A percentile compares a stretch with the other conserved stretches of the same genome.
Evolutionary conservation across 1,139 yeast species (phyloP).

Genomic region (Nadsonia starkeyi-henricii): DNA sequence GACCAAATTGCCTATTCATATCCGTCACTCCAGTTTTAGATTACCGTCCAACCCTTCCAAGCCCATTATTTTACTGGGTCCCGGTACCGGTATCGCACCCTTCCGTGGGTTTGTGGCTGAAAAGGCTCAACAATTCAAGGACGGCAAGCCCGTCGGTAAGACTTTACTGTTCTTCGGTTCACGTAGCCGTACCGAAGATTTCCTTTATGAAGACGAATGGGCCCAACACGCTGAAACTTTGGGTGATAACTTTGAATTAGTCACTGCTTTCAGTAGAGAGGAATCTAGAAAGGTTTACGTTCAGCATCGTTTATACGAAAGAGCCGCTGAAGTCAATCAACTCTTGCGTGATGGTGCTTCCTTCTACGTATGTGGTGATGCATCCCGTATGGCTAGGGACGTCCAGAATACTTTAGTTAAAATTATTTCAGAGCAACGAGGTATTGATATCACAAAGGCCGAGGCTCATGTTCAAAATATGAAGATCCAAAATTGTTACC

Average conservation of each 20-base stretch:
- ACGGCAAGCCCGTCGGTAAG: constrained; percentile 53
- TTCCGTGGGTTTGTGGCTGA: constrained; percentile 88
- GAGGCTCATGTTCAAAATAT: constrained; percentile 64
- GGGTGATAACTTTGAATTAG: constrained; percentile 49
- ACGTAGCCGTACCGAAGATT: constrained; percentile 62
- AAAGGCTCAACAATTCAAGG: constrained; percentile 43
- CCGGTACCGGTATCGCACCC: constrained; percentile 98
- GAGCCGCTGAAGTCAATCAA: constrained; percentile 38
- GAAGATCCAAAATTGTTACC: constrained; percentile 78
- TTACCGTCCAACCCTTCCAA: constrained; percentile 75
- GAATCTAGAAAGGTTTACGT: constrained; percentile 61
- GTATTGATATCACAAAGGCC: constrained; percentile 51
- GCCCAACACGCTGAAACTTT: constrained; percentile 43
- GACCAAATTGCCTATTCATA: constrained; percentile 71
- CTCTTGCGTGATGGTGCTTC: constrained; percentile 66
- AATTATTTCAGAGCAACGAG: constrained; percentile 48
- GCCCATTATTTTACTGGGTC: constrained; percentile 89
- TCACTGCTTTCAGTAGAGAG: constrained; percentile 81
- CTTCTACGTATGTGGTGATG: constrained; percentile 95
- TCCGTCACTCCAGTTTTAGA: constrained; percentile 89
- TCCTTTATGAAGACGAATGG: constrained; percentile 81
- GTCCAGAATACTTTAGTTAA: constrained; percentile 63
- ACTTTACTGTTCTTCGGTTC: constrained; percentile 76
- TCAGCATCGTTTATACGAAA: constrained; percentile 60
- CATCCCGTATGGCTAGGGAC: constrained; percentile 90